Evolutionary conservation across 129 eudicot genomes (phyloP), one percentile per base, ranked within the genome.

Genomic region (Heracleum sosnowskyi): DNA sequence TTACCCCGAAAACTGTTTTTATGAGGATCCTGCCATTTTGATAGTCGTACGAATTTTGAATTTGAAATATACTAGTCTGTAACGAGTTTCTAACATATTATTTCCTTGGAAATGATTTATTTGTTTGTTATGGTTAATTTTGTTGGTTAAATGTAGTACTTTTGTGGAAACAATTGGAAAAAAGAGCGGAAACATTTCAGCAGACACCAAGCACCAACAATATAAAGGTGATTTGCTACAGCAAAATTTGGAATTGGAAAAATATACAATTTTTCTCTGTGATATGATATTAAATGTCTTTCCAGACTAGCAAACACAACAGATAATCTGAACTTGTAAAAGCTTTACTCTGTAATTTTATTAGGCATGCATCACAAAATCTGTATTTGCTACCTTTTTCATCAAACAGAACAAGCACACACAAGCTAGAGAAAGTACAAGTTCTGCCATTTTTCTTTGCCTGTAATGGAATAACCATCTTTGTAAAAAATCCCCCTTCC

Each of bases 401-500:
- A 24, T 24, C 31, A 57, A 60, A 60, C 31, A 26, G 11, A 55
- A 60, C 68, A n/a, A 60, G 68, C 68, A 60, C 68, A 57, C 15
- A 26, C 66, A 57, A 73, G 68, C 84, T 74, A 39, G 82, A 76
- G 53, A 73, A 74, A 35, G 37, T 29, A 70, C 36, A 75, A 75
- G 63, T 79, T 79, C 47, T 74, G 88, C 79, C 49, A 80, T 39
- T 76, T 63, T 82, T 71, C 88, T 78, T 80, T 60, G 74, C 71
- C 79, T 66, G 69, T 68, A 78, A 78, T 31, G 75, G 81, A 28
- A 74, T 26, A 34, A 18, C 76, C 76, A 74, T 74, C n/a, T 53
- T 70, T 60, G 68, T 60, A 70, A 64, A 39, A 47, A 12, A 31
- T 12, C 78, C 82, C 79, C 82, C 69, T 82, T 80, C 86, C 81